Evolutionary conservation across 148 eudicot genomes (phyloP), one percentile per base, ranked within the genome.

Genomic region (Rhododendron williamsianum): DNA sequence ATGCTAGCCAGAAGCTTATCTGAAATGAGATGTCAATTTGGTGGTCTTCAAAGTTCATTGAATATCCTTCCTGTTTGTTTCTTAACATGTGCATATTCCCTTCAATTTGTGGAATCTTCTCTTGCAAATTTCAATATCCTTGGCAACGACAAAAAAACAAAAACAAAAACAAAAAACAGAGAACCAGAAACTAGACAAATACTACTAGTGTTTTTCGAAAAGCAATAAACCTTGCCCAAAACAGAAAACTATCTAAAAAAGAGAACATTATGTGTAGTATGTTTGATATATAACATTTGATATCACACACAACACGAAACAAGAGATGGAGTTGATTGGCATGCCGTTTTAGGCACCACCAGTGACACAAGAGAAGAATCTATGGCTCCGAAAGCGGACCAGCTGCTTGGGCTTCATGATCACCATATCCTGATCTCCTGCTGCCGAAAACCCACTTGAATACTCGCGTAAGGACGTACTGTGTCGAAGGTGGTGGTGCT

Each of bases 291-390:
- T 36, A 78, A 45, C 30, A 21, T 25, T 49, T 48, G 51, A 45
- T 21, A n/a, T 45, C 48, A 38, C 30, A 77, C 80, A 76, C 54
- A 41, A 21, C 2, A 8, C 9, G 4, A 19, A 43, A 56, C 12
- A 36, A n/a, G 10, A 9, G 56, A 54, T 54, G 4, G 60, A 18
- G 5, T 3, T 9, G 38, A 21, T 78, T 54, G 16, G 35, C 16
- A 9, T 4, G 60, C 21, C 1, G 6, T 78, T 33, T 87, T 52
- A 89, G 71, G 87, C 89, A 78, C 87, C 92, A 19, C 90, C 92
- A 9, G 90, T 88, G 41, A 90, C 83, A 86, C 93, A 92, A 8
- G 92, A 89, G 78, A 92, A 90, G 86, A 90, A 83, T 45, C 89
- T 89, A 67, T 89, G 93, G 86, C 92, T 92, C 33, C 89, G 81